Evolutionary conservation across 169 alveolate genomes (phyloP).

Genomic region (Plasmodium malariae): DNA sequence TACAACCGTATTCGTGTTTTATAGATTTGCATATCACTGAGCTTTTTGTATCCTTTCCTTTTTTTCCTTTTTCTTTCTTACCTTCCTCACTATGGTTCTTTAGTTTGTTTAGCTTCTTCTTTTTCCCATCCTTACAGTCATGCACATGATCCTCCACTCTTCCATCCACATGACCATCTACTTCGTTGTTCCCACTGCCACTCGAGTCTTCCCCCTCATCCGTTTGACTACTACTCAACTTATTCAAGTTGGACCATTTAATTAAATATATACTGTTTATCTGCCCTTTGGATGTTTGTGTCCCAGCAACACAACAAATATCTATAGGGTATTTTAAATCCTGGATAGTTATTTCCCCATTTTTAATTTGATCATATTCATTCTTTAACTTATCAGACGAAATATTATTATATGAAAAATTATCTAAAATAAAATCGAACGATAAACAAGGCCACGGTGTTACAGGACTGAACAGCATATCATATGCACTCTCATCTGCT

Average conservation of each 20-base stretch:
- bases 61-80: not conserved
- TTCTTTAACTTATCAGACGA: not conserved
- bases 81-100: not conserved
- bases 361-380: too few relatives aligned
- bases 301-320: conserved; percentile 37
- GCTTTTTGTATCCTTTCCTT: not conserved
- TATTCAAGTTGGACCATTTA: conserved; percentile 53
- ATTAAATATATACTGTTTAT: conserved; percentile 24
- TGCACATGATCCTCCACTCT: not conserved
- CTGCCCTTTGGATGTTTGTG: conserved; percentile 30
- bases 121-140: not conserved
- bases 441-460: conserved; percentile 87
- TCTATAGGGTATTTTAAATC: conserved; percentile 29
- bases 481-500: conserved; percentile 36
- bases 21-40: conserved; percentile 37
- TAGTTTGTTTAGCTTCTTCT: not conserved
- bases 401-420: conserved; percentile 30
- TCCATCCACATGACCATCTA: not conserved
- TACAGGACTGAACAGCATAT: conserved; percentile 42
- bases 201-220: not conserved
- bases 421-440: conserved; percentile 79
- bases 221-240: not conserved
- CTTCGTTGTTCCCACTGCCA: not conserved
- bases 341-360: not conserved
- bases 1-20: conserved; percentile 46